Percentiles rank a stretch among this genome's conserved stretches.
Evolutionary conservation across 2,329 filamentous ascomycete genomes (phyloP).

Genomic region (Epichloe brachyelytri): DNA sequence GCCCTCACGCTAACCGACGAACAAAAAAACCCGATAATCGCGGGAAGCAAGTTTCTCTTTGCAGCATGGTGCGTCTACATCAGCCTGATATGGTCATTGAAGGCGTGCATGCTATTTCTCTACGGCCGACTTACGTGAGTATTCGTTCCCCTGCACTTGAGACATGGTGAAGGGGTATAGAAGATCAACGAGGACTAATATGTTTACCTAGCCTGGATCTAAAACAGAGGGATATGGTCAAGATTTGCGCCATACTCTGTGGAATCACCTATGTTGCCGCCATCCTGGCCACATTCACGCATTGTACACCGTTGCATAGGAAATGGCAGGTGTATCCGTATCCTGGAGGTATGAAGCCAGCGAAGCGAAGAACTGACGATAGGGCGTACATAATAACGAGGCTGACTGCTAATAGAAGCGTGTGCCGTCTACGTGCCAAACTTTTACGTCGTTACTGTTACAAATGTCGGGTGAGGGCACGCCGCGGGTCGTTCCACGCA

Average conservation of each 20-base stretch:
- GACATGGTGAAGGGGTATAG: not conserved
- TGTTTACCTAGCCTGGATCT: slow-evolving; percentile 16
- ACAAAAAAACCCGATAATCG: slow-evolving; percentile 15
- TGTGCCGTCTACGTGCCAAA: not conserved
- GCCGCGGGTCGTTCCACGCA: not conserved
- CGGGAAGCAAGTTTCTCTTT: slow-evolving; percentile 22
- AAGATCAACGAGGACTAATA: too few relatives aligned
- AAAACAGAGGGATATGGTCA: slow-evolving; percentile 15
- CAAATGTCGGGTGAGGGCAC: not conserved
- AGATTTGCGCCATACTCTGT: slow-evolving; percentile 18
- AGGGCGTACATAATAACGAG: not conserved
- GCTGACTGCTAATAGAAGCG: not conserved
- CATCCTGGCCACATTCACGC: slow-evolving; percentile 19
- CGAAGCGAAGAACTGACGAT: too few relatives aligned
- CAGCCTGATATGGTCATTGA: slow-evolving; percentile 29
- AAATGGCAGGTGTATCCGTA: slow-evolving; percentile 29
- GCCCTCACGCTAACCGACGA: slow-evolving; percentile 17
- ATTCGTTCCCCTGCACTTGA: not conserved
- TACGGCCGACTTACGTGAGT: slow-evolving; percentile 29
- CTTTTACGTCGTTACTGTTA: not conserved
- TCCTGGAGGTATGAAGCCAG: slow-evolving; percentile 22
- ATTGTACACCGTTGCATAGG: slow-evolving; percentile 22
- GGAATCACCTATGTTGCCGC: slow-evolving; percentile 19
- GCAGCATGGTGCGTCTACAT: slow-evolving; percentile 29
- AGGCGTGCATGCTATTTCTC: slow-evolving; percentile 30